These are phyloP conservation scores for Miscanthus sacchariflorus DNA, from an alignment of 202 grass and related monocot species.

Conservation along the genomic window DNA sequence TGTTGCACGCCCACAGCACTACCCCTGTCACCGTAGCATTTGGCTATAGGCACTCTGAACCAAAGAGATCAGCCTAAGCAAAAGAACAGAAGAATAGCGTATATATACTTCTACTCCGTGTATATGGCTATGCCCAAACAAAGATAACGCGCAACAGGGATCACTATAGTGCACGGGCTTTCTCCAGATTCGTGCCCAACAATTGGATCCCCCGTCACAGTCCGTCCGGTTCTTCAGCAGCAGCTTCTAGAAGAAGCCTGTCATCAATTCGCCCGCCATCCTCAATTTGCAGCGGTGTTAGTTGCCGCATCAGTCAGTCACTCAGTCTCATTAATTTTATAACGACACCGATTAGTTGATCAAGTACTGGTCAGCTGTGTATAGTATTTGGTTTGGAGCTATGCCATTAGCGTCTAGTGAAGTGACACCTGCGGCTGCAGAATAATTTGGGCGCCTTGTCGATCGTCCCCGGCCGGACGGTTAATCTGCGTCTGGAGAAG, in stretches of 20 bases:
- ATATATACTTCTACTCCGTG: too few relatives aligned
- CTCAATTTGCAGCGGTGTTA: conserved; percentile 16
- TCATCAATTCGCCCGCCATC: neutral
- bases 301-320: neutral
- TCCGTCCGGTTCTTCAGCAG: conserved; percentile 41
- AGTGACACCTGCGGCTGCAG: neutral
- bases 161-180: conserved; percentile 27
- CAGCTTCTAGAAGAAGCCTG: conserved; percentile 40
- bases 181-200: neutral
- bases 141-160: neutral
- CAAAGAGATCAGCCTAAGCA: too few relatives aligned
- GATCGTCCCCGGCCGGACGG: neutral
- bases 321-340: neutral
- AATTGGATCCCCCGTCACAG: conserved; percentile 22
- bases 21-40: too few relatives aligned
- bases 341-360: conserved; percentile 18
- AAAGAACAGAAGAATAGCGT: neutral
- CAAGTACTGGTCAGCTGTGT: conserved; percentile 25
- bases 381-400: conserved; percentile 12
- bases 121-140: neutral
- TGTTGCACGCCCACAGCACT: too few relatives aligned
- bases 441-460: neutral
- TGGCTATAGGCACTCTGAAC: too few relatives aligned
- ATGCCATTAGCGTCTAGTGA: conserved; percentile 24
- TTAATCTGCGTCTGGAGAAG: neutral